These are phyloP conservation scores for Phaeosphaeria sp. DNA, from an alignment of 2,329 filamentous ascomycete species.

Conservation along the genomic window DNA sequence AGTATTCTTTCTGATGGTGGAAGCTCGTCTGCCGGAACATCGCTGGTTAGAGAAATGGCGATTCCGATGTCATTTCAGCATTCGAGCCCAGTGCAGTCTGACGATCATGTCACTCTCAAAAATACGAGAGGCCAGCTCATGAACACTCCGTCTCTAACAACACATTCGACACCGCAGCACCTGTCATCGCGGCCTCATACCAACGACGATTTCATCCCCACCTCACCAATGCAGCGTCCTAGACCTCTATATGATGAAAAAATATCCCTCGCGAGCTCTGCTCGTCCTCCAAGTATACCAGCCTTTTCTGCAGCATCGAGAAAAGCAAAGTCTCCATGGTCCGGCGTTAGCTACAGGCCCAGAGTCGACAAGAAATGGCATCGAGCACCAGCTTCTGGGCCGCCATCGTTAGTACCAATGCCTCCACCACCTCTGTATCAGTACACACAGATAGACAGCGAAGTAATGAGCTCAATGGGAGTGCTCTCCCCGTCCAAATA, in stretches of 20 bases:
- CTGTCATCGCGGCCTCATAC: background rate
- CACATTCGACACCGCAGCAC: background rate
- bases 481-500: background rate
- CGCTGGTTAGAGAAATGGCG: background rate
- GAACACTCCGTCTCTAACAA: background rate
- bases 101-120: background rate
- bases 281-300: background rate
- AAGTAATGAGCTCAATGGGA: background rate
- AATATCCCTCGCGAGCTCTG: background rate
- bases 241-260: background rate
- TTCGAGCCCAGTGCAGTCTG: background rate
- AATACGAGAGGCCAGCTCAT: background rate
- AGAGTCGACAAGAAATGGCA: constrained; percentile 1
- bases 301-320: background rate
- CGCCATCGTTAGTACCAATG: background rate
- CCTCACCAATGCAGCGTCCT: background rate
- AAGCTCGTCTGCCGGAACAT: background rate
- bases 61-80: background rate
- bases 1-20: background rate
- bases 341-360: background rate
- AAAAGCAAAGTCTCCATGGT: background rate
- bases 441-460: background rate
- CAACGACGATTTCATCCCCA: background rate
- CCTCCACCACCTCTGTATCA: background rate
- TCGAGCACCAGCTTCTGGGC: background rate